Conservation (phyloP, 1,284 basidiomycete genomes). For the Ganoderma lingzhi region DNA sequence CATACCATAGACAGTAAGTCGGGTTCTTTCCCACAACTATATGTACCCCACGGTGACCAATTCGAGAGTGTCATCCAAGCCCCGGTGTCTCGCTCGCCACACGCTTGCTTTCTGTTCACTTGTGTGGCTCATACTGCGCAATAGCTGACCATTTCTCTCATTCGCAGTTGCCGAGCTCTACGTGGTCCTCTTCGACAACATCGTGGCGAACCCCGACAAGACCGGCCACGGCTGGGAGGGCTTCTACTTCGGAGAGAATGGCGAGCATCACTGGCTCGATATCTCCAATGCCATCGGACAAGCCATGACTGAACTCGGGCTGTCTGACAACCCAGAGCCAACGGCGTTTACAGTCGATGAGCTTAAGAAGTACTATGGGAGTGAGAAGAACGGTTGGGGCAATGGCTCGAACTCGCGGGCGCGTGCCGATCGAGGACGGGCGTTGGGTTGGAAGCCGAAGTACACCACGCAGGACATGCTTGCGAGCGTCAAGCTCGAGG, state of each 20-base stretch:
- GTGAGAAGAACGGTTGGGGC: conserved; percentile 13
- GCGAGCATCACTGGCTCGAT: conserved; percentile 46
- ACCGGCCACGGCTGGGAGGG: conserved; percentile 49
- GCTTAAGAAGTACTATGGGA: conserved; percentile 32
- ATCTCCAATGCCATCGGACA: conserved; percentile 46
- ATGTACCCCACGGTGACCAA: background rate
- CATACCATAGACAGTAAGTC: conserved; percentile 42
- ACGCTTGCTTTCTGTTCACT: too few relatives aligned
- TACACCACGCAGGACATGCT: conserved; percentile 45
- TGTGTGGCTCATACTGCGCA: too few relatives aligned
- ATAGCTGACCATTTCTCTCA: background rate
- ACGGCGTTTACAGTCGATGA: conserved; percentile 40
- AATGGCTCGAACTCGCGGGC: conserved; percentile 52
- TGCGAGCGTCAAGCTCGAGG: conserved; percentile 42
- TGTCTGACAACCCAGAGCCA: conserved; percentile 34
- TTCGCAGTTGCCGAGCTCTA: conserved; percentile 33
- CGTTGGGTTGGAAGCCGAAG: conserved; percentile 51
- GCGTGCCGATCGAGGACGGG: conserved; percentile 47
- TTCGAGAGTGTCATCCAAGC: background rate
- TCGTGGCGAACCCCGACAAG: conserved; percentile 21
- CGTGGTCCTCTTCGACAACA: conserved; percentile 28
- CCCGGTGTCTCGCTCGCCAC: too few relatives aligned
- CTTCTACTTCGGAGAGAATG: conserved; percentile 54
- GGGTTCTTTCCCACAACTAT: background rate
- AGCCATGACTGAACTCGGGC: conserved; percentile 40